These are phyloP conservation scores for Hirschioporus abietinus DNA, from an alignment of 768 basidiomycete genomes.

Conservation along the genomic window DNA sequence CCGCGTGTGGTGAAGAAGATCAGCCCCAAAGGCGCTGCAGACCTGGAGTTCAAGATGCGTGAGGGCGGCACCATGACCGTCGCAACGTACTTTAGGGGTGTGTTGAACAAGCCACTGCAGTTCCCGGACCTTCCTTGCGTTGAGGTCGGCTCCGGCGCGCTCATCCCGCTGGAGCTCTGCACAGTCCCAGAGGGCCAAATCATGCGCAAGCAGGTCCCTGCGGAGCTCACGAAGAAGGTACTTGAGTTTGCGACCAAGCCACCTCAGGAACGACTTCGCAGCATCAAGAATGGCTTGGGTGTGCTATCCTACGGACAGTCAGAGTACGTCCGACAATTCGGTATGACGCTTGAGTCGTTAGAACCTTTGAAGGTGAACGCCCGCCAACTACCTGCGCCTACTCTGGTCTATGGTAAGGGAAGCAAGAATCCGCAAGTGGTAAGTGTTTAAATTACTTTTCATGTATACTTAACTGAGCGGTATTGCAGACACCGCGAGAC, in stretches of 20 bases:
- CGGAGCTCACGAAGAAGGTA: conserved; percentile 58
- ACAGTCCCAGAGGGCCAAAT: conserved; percentile 59
- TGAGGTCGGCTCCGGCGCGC: conserved; percentile 57
- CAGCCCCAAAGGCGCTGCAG: conserved; percentile 45
- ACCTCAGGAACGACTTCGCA: conserved; percentile 50
- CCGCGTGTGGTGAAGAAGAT: conserved; percentile 62
- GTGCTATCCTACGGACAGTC: conserved; percentile 65
- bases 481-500: conserved; percentile 47
- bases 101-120: conserved; percentile 47
- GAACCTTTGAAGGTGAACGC: conserved; percentile 55
- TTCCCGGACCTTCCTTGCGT: conserved; percentile 63
- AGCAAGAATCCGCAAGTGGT: conserved; percentile 56
- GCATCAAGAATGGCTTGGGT: conserved; percentile 48
- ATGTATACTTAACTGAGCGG: conserved; percentile 7
- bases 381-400: conserved; percentile 59
- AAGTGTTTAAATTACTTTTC: conserved; percentile 20
- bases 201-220: conserved; percentile 65
- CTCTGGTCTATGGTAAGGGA: conserved; percentile 55
- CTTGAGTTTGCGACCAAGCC: conserved; percentile 63
- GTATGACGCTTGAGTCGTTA: conserved; percentile 51
- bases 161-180: conserved; percentile 67
- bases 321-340: conserved; percentile 70
- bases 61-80: conserved; percentile 54
- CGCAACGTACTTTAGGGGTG: conserved; percentile 53
- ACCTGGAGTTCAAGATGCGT: conserved; percentile 49